These are phyloP conservation scores for Haemoproteus tartakovskyi DNA, from an alignment of 169 alveolate species.

Conservation along the genomic window DNA sequence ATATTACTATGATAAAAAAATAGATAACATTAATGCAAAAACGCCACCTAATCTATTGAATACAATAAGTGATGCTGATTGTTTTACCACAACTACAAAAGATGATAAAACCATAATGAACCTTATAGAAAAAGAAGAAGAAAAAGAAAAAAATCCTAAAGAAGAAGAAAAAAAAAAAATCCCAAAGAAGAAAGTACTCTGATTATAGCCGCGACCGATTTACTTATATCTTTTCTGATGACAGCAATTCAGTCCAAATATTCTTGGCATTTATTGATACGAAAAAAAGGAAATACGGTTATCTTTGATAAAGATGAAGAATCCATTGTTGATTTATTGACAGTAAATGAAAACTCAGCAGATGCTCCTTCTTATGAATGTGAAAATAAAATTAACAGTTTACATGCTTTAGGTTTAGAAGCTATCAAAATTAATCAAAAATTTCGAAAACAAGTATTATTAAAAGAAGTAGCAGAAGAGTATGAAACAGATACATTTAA, in stretches of 20 bases:
- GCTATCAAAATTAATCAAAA: slow-evolving; percentile 88
- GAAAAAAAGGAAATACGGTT: slow-evolving; percentile 84
- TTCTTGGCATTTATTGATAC: slow-evolving; percentile 87
- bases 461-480: slow-evolving; percentile 71
- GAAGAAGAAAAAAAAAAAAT: slow-evolving; percentile 29
- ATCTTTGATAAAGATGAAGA: slow-evolving; percentile 88
- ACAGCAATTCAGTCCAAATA: slow-evolving; percentile 87
- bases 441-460: slow-evolving; percentile 82
- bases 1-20: slow-evolving; percentile 79
- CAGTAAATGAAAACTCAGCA: slow-evolving; percentile 88
- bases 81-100: slow-evolving; percentile 28
- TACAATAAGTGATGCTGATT: slow-evolving; percentile 26
- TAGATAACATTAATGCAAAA: slow-evolving; percentile 84
- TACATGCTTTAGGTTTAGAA: slow-evolving; percentile 86
- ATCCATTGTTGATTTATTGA: slow-evolving; percentile 86
- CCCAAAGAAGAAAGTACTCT: slow-evolving; percentile 64
- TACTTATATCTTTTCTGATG: slow-evolving; percentile 85
- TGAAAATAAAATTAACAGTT: slow-evolving; percentile 85
- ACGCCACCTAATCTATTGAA: slow-evolving; percentile 67
- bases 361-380: slow-evolving; percentile 90
- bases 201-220: slow-evolving; percentile 87
- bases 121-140: slow-evolving; percentile 29
- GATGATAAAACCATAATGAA: slow-evolving; percentile 29
- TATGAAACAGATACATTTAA: slow-evolving; percentile 78
- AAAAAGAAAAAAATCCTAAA: slow-evolving; percentile 7